Base-by-base conservation (phyloP, 1,284 basidiomycete species). In the Cystobasidium slooffiae region DNA sequence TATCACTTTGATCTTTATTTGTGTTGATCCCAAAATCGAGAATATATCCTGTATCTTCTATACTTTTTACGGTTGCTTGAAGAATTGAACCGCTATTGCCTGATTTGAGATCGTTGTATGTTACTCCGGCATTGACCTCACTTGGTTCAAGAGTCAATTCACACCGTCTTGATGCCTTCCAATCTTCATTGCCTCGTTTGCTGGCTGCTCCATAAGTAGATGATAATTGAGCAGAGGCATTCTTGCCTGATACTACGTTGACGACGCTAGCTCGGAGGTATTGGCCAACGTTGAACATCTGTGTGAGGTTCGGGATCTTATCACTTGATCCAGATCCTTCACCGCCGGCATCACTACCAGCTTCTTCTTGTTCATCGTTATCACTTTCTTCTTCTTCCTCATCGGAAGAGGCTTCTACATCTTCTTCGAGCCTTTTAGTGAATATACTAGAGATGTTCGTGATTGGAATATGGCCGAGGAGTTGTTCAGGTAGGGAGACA, bases 41-140 rank as follows among this genome's bases (percentile, higher is more conserved):
- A 68, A 90, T 88, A 83, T 96, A 98, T 0, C 96, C 96, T 82
- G 97, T 94, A 80, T 99, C 96, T 84, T 99, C 96, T 24, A 91
- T 84, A 79, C 91, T 93, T 82, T 91, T 89, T 39, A 97, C 86
- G 6, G 43, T 47, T 14, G 44, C 70, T 51, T 65, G 74, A 20
- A 70, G 39, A 39, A 75, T 85, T 84, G 81, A 90, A 81, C 90
- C 92, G 44, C 93, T 31, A 31, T 31, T 31, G 31, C 31, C 93
- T 65, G 84, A 78, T 65, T 87, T 88, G 43, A 99, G 81, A 83
- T 99, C 97, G 4, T 86, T 84, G 81, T 91, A 91, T 22, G 86
- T 86, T 1, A 99, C 86, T 18, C 91, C 93, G 59, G 85, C 85
- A 81, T 99, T 98, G 76, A 99, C 91, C 79, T 88, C 88, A 77